Evolutionary conservation across 768 basidiomycete genomes (phyloP).

Genomic region (Phylloporus sp.): DNA sequence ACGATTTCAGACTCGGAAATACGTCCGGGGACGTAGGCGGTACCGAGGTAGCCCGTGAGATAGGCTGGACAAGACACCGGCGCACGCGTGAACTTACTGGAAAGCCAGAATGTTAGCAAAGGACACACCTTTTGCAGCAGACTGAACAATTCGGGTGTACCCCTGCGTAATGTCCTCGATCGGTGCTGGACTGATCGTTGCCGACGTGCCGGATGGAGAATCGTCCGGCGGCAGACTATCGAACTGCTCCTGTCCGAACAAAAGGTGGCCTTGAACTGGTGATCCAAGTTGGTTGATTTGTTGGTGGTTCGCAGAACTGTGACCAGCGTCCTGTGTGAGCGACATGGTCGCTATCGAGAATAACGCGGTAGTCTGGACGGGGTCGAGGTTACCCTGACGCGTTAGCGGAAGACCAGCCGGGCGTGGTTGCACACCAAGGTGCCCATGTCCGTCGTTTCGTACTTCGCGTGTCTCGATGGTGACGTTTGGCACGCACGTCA

Average conservation of each 20-base stretch:
- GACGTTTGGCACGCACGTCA: slow-evolving; percentile 21
- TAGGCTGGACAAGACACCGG: slow-evolving; percentile 63
- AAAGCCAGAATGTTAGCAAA: background rate
- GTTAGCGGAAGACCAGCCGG: slow-evolving; percentile 6
- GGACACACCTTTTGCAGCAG: slow-evolving; percentile 16
- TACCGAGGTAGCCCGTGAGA: slow-evolving; percentile 21
- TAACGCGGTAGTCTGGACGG: slow-evolving; percentile 21
- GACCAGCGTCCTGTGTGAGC: slow-evolving; percentile 4
- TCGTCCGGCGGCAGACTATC: slow-evolving; percentile 1
- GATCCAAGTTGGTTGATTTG: slow-evolving; percentile 10
- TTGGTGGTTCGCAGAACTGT: background rate
- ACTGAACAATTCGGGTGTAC: slow-evolving; percentile 21
- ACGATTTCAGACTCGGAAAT: slow-evolving; percentile 18
- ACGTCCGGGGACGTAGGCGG: slow-evolving; percentile 28
- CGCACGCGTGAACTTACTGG: slow-evolving; percentile 31
- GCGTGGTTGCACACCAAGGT: slow-evolving; percentile 17
- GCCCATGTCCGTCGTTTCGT: slow-evolving; percentile 15
- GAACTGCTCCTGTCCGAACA: slow-evolving; percentile 20
- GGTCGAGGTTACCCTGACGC: slow-evolving; percentile 22
- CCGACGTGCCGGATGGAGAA: background rate
- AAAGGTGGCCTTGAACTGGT: slow-evolving; percentile 13
- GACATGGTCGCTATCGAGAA: slow-evolving; percentile 18
- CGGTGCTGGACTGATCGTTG: slow-evolving; percentile 5
- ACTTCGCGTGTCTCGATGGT: slow-evolving; percentile 27
- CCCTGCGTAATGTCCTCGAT: slow-evolving; percentile 13